These are phyloP conservation scores for Cephaloascus albidus DNA, from an alignment of 805 yeast genomes.

Conservation along the genomic window DNA sequence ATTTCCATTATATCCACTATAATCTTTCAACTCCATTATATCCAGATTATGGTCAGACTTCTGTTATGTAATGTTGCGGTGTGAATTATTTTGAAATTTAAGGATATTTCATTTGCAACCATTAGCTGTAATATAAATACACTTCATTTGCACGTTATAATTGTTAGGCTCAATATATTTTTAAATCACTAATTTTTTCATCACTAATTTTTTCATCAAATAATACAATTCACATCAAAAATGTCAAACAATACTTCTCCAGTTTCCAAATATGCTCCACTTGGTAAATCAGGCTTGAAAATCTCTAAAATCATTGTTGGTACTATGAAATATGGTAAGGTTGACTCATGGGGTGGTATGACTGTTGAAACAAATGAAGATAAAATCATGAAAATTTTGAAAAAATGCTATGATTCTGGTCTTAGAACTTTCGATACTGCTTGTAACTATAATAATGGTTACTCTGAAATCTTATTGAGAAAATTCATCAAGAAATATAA, in stretches of 20 bases:
- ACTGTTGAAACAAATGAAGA: slow-evolving; percentile 13
- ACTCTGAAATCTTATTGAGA: slow-evolving; percentile 11
- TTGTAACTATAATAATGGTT: slow-evolving; percentile 13
- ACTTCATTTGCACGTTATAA: too few relatives aligned
- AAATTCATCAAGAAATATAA: slow-evolving; percentile 12
- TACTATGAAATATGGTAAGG: slow-evolving; percentile 16
- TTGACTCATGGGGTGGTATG: slow-evolving; percentile 5
- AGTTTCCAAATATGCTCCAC: background rate
- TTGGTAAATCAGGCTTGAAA: slow-evolving; percentile 16
- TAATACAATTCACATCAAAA: too few relatives aligned
- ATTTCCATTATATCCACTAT: too few relatives aligned
- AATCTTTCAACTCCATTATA: too few relatives aligned
- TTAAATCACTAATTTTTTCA: too few relatives aligned
- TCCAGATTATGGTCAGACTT: too few relatives aligned
- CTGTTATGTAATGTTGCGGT: too few relatives aligned
- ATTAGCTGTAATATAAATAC: too few relatives aligned
- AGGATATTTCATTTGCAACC: too few relatives aligned
- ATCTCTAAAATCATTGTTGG: slow-evolving; percentile 17
- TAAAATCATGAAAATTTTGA: slow-evolving; percentile 14
- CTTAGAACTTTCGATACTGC: slow-evolving; percentile 17
- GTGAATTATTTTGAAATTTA: too few relatives aligned
- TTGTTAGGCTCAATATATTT: too few relatives aligned
- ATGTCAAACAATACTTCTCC: background rate
- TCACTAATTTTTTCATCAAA: too few relatives aligned
- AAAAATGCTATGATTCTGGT: slow-evolving; percentile 15